Evolutionary conservation across 2,329 filamentous ascomycete genomes (phyloP).

Genomic region (Penicillium thymicola): DNA sequence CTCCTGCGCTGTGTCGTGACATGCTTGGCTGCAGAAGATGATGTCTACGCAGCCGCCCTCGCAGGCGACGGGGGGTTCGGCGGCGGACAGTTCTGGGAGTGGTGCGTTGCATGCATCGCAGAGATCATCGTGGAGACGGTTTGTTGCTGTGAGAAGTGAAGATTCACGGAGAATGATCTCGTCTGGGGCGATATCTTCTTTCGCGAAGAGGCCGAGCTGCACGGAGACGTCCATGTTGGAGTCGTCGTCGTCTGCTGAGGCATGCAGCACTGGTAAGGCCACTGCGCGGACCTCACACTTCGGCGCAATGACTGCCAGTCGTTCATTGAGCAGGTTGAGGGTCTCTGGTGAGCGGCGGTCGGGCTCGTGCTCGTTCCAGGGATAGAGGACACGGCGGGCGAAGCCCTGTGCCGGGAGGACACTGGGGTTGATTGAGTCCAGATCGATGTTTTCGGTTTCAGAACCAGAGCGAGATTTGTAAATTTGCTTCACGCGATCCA

Average conservation of each 20-base stretch:
- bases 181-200: slow-evolving; percentile 71
- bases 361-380: slow-evolving; percentile 61
- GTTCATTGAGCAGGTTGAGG: slow-evolving; percentile 67
- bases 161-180: slow-evolving; percentile 77
- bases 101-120: slow-evolving; percentile 85
- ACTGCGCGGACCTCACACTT: slow-evolving; percentile 78
- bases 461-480: slow-evolving; percentile 17
- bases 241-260: slow-evolving; percentile 7
- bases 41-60: slow-evolving; percentile 53
- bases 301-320: slow-evolving; percentile 67
- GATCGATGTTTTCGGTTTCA: slow-evolving; percentile 3
- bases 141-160: slow-evolving; percentile 83
- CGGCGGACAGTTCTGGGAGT: slow-evolving; percentile 57
- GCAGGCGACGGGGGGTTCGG: slow-evolving; percentile 45
- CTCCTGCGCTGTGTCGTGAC: slow-evolving; percentile 53
- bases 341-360: slow-evolving; percentile 54
- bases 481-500: slow-evolving; percentile 28
- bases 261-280: slow-evolving; percentile 68
- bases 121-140: slow-evolving; percentile 77
- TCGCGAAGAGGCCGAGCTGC: slow-evolving; percentile 89
- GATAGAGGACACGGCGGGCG: slow-evolving; percentile 56
- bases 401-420: slow-evolving; percentile 38
- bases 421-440: slow-evolving; percentile 28
- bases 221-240: slow-evolving; percentile 45
- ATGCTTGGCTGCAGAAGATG: slow-evolving; percentile 59